phyloP scores from a whole-genome alignment of 2,329 filamentous ascomycete genomes.

The Claviceps humidiphila region DNA sequence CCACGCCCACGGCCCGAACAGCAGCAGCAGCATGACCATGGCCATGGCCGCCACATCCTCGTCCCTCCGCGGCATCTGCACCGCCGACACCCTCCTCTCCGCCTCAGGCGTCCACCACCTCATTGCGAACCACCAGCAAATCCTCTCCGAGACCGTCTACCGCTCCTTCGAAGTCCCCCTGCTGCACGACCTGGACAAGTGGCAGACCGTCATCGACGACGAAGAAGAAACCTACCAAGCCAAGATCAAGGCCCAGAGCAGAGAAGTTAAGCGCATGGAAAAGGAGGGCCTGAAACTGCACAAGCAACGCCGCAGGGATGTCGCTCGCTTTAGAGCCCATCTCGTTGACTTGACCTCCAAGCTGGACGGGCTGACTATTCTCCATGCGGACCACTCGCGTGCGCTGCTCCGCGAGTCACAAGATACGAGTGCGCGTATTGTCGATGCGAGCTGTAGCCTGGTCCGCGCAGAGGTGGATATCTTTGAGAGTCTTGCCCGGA shows the following conservation, averaged over 20 bases:
- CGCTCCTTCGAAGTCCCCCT: conserved; percentile 54
- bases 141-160: conserved; percentile 56
- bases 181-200: conserved; percentile 55
- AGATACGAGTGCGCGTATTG: conserved; percentile 47
- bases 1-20: conserved; percentile 22
- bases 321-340: conserved; percentile 48
- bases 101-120: conserved; percentile 54
- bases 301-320: conserved; percentile 44
- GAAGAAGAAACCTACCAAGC: conserved; percentile 48
- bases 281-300: conserved; percentile 52
- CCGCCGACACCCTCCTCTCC: conserved; percentile 48
- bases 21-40: conserved; percentile 27
- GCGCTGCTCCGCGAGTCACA: conserved; percentile 49
- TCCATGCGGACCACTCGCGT: conserved; percentile 48
- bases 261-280: conserved; percentile 50
- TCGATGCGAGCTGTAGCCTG: conserved; percentile 51
- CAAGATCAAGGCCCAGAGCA: conserved; percentile 39
- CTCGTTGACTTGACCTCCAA: conserved; percentile 49
- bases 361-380: conserved; percentile 47
- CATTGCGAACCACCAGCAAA: conserved; percentile 57
- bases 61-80: conserved; percentile 33
- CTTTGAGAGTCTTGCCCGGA: conserved; percentile 51
- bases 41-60: conserved; percentile 27
- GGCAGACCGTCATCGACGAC: conserved; percentile 49
- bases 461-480: conserved; percentile 58